Percentiles rank a stretch among this genome's conserved stretches.
Conservation (phyloP, 805 yeast genomes). For the Metschnikowia arizonensis region DNA sequence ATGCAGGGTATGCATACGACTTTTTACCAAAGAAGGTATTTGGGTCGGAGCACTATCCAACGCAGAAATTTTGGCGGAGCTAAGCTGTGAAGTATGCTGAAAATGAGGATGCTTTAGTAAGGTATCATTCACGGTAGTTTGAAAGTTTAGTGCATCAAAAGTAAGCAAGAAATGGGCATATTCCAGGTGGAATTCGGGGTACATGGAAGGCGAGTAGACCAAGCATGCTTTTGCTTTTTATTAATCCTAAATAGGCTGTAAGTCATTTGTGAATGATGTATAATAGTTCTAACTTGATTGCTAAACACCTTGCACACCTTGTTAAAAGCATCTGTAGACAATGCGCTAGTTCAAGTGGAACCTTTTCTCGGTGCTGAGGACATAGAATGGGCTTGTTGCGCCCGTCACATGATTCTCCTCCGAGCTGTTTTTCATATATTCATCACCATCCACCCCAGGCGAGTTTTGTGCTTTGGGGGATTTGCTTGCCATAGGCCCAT, state of each 20-base stretch:
- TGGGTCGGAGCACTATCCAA: neutral
- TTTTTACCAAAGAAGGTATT: conserved; percentile 1
- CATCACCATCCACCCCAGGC: neutral
- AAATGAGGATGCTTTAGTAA: neutral
- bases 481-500: conserved; percentile 22
- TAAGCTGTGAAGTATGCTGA: neutral
- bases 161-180: neutral
- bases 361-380: conserved; percentile 1
- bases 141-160: too few relatives aligned
- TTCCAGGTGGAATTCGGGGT: neutral
- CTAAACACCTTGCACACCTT: neutral
- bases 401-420: neutral
- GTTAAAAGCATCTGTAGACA: neutral
- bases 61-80: neutral
- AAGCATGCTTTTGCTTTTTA: neutral
- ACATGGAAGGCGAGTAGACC: neutral
- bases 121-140: neutral
- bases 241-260: neutral
- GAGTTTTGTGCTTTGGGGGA: neutral
- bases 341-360: neutral
- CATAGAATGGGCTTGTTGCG: neutral
- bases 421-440: neutral
- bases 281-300: too few relatives aligned
- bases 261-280: neutral
- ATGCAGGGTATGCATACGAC: neutral